These are phyloP conservation scores for Schwanniomyces polymorphus DNA, from an alignment of 805 yeast genomes.

Conservation along the genomic window DNA sequence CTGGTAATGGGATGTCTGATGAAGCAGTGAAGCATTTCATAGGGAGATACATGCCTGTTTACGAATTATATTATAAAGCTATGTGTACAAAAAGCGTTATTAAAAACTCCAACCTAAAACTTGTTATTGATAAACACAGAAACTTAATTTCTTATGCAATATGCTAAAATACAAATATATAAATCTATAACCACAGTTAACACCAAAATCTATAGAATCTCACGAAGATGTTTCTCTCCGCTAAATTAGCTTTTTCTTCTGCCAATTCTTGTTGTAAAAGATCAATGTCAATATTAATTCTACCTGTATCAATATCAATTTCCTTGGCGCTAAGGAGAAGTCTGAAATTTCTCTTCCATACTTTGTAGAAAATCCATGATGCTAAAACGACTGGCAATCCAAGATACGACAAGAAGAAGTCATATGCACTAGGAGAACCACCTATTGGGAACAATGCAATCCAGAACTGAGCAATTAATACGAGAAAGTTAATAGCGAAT, in stretches of 20 bases:
- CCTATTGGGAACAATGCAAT: slow-evolving; percentile 63
- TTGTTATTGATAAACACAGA: slow-evolving; percentile 24
- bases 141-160: slow-evolving; percentile 2
- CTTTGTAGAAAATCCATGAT: slow-evolving; percentile 30
- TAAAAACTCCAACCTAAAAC: slow-evolving; percentile 22
- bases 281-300: slow-evolving; percentile 32
- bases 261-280: slow-evolving; percentile 34
- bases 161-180: background rate
- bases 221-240: slow-evolving; percentile 22
- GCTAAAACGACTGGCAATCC: slow-evolving; percentile 31
- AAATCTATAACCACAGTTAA: slow-evolving; percentile 1
- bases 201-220: slow-evolving; percentile 32
- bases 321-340: slow-evolving; percentile 26
- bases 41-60: slow-evolving; percentile 84
- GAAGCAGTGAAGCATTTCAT: slow-evolving; percentile 66
- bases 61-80: slow-evolving; percentile 61
- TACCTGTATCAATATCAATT: slow-evolving; percentile 36
- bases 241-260: slow-evolving; percentile 28
- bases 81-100: slow-evolving; percentile 34
- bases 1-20: slow-evolving; percentile 82
- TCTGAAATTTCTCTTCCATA: slow-evolving; percentile 25
- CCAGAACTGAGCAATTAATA: slow-evolving; percentile 64
- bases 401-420: slow-evolving; percentile 30
- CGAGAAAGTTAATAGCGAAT: slow-evolving; percentile 46
- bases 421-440: slow-evolving; percentile 27